Base-by-base conservation (phyloP, 73 alveolate species). In the Paraurostyla sp. region DNA sequence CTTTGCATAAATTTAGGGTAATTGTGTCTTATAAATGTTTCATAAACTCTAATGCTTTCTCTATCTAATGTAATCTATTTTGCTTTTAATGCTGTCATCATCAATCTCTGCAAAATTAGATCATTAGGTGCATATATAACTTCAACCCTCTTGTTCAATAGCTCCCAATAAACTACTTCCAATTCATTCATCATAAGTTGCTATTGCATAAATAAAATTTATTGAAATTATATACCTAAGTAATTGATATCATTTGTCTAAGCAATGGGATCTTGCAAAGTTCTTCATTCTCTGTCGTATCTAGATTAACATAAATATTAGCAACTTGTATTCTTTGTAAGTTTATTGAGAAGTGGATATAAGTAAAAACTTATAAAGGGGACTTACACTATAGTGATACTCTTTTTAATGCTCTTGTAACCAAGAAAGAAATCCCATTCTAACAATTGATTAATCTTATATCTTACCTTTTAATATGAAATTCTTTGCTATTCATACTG, bases 11-110 rank as follows among this genome's bases (percentile, higher is more conserved):
- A 73, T 49, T 73, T 73, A 1, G 65, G 65, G 50, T 73, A 73
- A 29, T 73, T 73, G 41, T 73, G 86, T 7, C 54, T 36, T 45
- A 73, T 27, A 38, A 73, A 73, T 3, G 56, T 49, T 9, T 68
- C 7, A 35, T 45, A 73, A 9, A 73, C 27, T 36, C 46, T 7
- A 6, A 13, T 49, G n/a, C 46, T 56, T 11, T 38, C 13, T 56
- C 30, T 23, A 4, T 43, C 71, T 45, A 13, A 43, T 16, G 56
- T 4, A 13, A 48, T 2, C 11, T 41, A 43, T 33, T 73, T 73
- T 42, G 71, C 86, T 25, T 73, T 48, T 6, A 73, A 49, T 33
- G 86, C 86, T 13, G 86, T 73, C 86, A 73, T 73, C 68, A 73
- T 42, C 32, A 73, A 71, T 73, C 86, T 73, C 20, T 73, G 20